Percentiles rank a stretch among this genome's conserved stretches.
Evolutionary conservation across 2,329 filamentous ascomycete species (phyloP).

Genomic region (Magnaporthiopsis poae): DNA sequence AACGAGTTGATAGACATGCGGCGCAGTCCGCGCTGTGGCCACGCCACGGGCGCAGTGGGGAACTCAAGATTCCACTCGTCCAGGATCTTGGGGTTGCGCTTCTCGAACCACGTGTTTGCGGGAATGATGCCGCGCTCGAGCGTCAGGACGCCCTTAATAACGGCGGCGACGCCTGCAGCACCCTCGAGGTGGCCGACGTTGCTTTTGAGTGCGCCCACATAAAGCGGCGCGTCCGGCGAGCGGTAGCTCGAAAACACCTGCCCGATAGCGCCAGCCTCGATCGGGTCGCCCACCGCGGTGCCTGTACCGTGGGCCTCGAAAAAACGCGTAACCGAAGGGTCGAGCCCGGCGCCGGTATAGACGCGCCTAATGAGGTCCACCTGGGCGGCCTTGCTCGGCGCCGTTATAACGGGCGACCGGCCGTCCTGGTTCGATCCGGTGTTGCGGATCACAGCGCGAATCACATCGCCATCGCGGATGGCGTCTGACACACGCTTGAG

Average conservation of each 20-base stretch:
- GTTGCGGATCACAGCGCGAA: conserved; percentile 29
- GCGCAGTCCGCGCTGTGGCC: conserved; percentile 13
- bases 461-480: conserved; percentile 29
- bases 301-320: conserved; percentile 32
- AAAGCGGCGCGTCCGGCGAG: conserved; percentile 10
- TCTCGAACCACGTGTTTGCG: conserved; percentile 15
- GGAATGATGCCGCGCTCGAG: conserved; percentile 18
- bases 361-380: conserved; percentile 21
- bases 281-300: conserved; percentile 23
- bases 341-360: conserved; percentile 22
- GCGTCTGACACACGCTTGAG: conserved; percentile 41
- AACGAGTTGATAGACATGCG: conserved; percentile 22
- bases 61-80: conserved; percentile 14
- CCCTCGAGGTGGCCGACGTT: conserved; percentile 20
- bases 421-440: conserved; percentile 24
- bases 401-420: conserved; percentile 20
- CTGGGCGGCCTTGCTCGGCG: conserved; percentile 25
- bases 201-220: conserved; percentile 19
- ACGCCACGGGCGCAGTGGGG: conserved; percentile 11
- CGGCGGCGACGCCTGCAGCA: conserved; percentile 16
- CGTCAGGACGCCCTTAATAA: conserved; percentile 18
- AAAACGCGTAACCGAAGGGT: conserved; percentile 17
- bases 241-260: conserved; percentile 10
- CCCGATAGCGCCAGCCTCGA: conserved; percentile 14
- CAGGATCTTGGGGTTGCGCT: conserved; percentile 15